phyloP scores from a whole-genome alignment of 805 yeast genomes.

The Candida awuae region DNA sequence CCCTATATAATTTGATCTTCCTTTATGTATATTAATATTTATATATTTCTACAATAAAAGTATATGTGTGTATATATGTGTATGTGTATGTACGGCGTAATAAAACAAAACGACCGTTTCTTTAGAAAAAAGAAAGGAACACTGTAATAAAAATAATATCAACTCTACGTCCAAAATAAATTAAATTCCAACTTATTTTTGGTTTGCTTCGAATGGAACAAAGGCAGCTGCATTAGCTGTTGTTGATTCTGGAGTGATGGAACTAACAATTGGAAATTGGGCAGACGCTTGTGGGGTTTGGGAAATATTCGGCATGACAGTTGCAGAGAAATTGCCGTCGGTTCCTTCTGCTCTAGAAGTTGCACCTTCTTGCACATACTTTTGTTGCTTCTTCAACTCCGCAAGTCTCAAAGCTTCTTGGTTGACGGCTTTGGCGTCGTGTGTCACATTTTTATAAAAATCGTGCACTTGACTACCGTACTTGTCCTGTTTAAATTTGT shows the following conservation, averaged over 20 bases:
- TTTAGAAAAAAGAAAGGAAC: too few species aligned
- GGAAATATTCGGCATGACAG: background rate
- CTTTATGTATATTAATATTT: too few species aligned
- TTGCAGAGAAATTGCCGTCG: background rate
- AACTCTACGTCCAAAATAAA: background rate
- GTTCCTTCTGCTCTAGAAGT: background rate
- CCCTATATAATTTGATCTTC: too few species aligned
- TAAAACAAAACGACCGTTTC: too few species aligned
- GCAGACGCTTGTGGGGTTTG: background rate
- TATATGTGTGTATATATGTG: too few species aligned
- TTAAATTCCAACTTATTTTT: constrained; percentile 10
- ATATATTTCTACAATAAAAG: too few species aligned
- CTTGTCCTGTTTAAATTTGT: constrained; percentile 37
- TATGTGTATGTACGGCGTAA: too few species aligned
- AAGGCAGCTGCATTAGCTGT: constrained; percentile 19
- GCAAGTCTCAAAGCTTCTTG: constrained; percentile 67
- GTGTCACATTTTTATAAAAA: constrained; percentile 49
- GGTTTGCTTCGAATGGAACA: constrained; percentile 20
- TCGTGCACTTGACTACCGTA: constrained; percentile 53
- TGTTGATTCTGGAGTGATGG: constrained; percentile 18
- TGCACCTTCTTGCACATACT: constrained; percentile 3
- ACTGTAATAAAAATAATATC: background rate
- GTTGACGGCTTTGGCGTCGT: constrained; percentile 58
- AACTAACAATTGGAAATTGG: constrained; percentile 10
- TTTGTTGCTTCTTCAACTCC: constrained; percentile 38